These are phyloP conservation scores for Exophiala lecanii-corni DNA, from an alignment of 2,329 filamentous ascomycete species.

Conservation along the genomic window DNA sequence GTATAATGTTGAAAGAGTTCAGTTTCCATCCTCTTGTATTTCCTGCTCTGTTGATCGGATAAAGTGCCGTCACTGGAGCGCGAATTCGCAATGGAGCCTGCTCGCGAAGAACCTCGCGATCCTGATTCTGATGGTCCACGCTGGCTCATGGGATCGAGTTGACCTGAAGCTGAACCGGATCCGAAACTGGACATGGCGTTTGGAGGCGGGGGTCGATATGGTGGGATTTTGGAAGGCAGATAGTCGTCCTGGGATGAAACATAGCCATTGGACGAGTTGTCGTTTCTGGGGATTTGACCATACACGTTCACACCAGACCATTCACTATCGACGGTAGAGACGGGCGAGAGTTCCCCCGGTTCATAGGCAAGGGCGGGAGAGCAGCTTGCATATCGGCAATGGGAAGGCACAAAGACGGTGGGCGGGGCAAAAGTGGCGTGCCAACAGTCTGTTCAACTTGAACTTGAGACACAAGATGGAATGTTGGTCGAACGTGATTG, in stretches of 20 bases:
- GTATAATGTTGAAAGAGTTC: slow-evolving; percentile 76
- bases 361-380: slow-evolving; percentile 15
- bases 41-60: slow-evolving; percentile 60
- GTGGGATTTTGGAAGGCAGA: slow-evolving; percentile 10
- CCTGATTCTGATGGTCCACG: slow-evolving; percentile 37
- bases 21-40: slow-evolving; percentile 58
- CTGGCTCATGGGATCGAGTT: slow-evolving; percentile 31
- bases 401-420: not conserved
- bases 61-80: slow-evolving; percentile 72
- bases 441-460: too few species aligned
- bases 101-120: slow-evolving; percentile 68
- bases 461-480: too few species aligned
- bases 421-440: not conserved
- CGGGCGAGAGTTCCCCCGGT: slow-evolving; percentile 57
- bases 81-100: slow-evolving; percentile 71
- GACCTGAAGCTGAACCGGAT: slow-evolving; percentile 5
- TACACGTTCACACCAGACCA: slow-evolving; percentile 71
- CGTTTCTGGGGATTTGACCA: slow-evolving; percentile 41
- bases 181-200: slow-evolving; percentile 16
- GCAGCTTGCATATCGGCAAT: slow-evolving; percentile 17
- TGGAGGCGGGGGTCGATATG: slow-evolving; percentile 13
- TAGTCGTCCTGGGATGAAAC: slow-evolving; percentile 17
- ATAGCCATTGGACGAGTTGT: slow-evolving; percentile 44
- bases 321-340: slow-evolving; percentile 76
- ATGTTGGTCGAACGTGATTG: too few species aligned